Evolutionary conservation across 495 filamentous ascomycete genomes (phyloP).

Genomic region (Penicillium arizonense): DNA sequence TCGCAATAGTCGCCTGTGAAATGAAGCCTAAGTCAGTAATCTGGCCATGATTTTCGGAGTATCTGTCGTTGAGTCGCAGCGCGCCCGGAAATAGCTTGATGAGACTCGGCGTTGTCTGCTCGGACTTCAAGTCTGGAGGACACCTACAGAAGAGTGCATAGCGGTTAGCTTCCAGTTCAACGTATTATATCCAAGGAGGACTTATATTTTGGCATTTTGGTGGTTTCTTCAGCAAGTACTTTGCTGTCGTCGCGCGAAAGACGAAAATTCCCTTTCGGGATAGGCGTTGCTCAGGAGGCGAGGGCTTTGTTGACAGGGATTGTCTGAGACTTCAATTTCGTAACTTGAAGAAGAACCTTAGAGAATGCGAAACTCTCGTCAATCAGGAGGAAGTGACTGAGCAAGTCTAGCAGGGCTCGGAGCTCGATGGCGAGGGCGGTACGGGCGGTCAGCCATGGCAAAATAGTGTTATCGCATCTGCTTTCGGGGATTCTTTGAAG

Average conservation of each 20-base stretch:
- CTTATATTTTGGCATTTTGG: slow-evolving; percentile 82
- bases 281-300: slow-evolving; percentile 11
- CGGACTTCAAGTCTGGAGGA: not conserved
- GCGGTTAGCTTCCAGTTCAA: slow-evolving; percentile 45
- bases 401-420: slow-evolving; percentile 6
- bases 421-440: slow-evolving; percentile 15
- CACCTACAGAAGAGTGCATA: slow-evolving; percentile 69
- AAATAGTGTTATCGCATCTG: slow-evolving; percentile 10
- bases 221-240: slow-evolving; percentile 16
- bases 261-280: slow-evolving; percentile 23
- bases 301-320: not conserved
- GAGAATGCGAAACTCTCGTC: not conserved
- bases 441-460: slow-evolving; percentile 17
- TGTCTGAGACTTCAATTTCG: not conserved
- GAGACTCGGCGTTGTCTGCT: not conserved
- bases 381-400: not conserved
- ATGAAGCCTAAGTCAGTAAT: slow-evolving; percentile 9
- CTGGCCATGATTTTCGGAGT: not conserved
- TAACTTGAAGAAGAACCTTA: not conserved
- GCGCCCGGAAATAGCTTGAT: slow-evolving; percentile 12
- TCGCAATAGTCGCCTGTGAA: slow-evolving; percentile 95
- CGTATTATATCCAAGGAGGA: slow-evolving; percentile 18
- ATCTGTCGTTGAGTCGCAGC: slow-evolving; percentile 4
- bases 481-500: too few relatives aligned
- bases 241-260: slow-evolving; percentile 18